phyloP scores from a whole-genome alignment of 2,329 filamentous ascomycete genomes.

The Aspergillus cejpii region DNA sequence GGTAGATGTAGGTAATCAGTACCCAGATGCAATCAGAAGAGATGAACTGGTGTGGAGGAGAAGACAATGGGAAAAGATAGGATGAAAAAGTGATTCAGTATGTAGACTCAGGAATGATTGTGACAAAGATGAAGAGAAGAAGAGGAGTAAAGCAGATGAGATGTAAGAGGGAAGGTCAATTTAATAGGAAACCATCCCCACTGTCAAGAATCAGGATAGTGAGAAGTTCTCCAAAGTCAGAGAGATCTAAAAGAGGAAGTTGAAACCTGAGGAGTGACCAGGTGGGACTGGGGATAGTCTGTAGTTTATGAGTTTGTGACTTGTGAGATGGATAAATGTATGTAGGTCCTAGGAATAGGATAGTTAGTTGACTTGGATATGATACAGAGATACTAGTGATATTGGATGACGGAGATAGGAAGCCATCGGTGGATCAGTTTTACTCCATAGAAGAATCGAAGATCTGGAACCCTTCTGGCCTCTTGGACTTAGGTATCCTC shows the following conservation, averaged over 20 bases:
- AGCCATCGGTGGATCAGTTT: neutral
- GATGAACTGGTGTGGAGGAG: neutral
- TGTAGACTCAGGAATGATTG: neutral
- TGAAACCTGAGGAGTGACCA: constrained; percentile 11
- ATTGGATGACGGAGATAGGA: neutral
- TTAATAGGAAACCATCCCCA: constrained; percentile 12
- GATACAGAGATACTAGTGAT: too few species aligned
- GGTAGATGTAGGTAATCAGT: neutral
- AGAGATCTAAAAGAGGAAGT: constrained; percentile 4
- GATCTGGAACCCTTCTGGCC: neutral
- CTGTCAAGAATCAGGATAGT: constrained; percentile 4
- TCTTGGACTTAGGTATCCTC: neutral
- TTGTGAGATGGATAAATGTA: neutral
- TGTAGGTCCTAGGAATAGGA: too few species aligned
- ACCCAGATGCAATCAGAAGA: neutral
- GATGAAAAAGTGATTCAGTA: too few species aligned
- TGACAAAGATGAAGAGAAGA: constrained; percentile 10
- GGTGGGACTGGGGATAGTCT: constrained; percentile 8
- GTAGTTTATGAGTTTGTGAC: constrained; percentile 2
- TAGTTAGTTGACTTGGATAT: too few species aligned
- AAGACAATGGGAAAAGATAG: too few species aligned
- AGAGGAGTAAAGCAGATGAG: constrained; percentile 7
- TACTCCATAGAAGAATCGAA: neutral
- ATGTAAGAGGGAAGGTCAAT: constrained; percentile 12
- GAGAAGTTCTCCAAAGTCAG: constrained; percentile 1